A percentile compares a stretch with the other conserved stretches of the same genome.
phyloP scores from a whole-genome alignment of 108 stramenopile species.

The Conticribra weissflogii region DNA sequence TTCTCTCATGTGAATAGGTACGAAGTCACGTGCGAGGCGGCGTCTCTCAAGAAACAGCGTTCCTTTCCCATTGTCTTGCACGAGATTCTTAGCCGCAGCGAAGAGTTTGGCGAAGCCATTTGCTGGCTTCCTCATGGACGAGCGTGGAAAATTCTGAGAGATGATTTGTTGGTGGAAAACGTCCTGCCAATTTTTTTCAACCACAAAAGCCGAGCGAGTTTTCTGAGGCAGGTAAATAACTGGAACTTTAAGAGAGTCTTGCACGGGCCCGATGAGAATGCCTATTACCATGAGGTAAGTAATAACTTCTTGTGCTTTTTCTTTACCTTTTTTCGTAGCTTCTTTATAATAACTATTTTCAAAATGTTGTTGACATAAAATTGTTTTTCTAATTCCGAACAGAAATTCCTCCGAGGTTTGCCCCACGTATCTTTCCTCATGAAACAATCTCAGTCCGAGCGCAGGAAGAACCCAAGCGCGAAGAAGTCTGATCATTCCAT shows the following conservation, averaged over 20 bases:
- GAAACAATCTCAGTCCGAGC: not conserved
- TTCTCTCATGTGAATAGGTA: not conserved
- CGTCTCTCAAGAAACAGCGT: slow-evolving; percentile 15
- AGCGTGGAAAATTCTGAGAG: slow-evolving; percentile 42
- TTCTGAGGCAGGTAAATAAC: slow-evolving; percentile 18
- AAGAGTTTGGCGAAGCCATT: slow-evolving; percentile 42
- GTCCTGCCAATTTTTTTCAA: slow-evolving; percentile 43
- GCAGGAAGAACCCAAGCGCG: too few relatives aligned
- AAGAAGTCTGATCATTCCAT: not conserved
- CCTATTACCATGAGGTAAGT: not conserved
- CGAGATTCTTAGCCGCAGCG: slow-evolving; percentile 38
- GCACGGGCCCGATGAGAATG: not conserved
- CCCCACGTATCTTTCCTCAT: not conserved
- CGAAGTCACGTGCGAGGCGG: not conserved
- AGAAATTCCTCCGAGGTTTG: not conserved
- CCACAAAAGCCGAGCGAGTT: slow-evolving; percentile 23
- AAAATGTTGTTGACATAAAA: not conserved
- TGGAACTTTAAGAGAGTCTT: not conserved
- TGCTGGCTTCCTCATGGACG: slow-evolving; percentile 54
- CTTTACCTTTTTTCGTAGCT: not conserved
- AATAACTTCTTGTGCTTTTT: not conserved
- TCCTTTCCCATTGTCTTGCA: slow-evolving; percentile 55
- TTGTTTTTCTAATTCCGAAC: not conserved
- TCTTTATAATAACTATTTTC: not conserved
- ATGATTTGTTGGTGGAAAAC: slow-evolving; percentile 25